Conservation (phyloP, 1,284 basidiomycete species). For the Boletus semigastroideus region DNA sequence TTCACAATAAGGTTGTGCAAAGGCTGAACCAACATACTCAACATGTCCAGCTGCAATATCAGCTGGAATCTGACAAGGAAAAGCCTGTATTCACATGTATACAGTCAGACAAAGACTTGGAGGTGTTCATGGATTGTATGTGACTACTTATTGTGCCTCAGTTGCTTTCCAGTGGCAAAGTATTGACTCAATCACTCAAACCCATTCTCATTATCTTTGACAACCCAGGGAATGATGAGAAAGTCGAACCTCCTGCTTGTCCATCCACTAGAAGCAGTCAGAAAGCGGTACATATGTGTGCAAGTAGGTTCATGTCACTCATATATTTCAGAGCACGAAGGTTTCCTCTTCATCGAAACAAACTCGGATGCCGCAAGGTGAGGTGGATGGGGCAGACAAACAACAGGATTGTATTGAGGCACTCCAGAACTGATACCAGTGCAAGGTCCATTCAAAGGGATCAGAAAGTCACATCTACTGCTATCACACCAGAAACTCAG, state of each 20-base stretch:
- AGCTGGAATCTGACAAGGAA: neutral
- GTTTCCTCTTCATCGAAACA: neutral
- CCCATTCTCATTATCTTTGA: neutral
- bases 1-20: neutral
- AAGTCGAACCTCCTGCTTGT: neutral
- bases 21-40: neutral
- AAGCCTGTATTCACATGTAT: neutral
- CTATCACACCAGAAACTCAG: neutral
- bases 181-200: neutral
- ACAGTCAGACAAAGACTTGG: neutral
- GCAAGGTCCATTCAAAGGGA: neutral
- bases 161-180: neutral
- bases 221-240: neutral
- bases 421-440: neutral
- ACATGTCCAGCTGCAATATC: neutral
- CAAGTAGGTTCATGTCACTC: neutral
- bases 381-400: neutral
- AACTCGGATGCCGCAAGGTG: neutral
- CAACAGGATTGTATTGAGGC: neutral
- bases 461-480: neutral
- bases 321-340: neutral
- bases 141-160: neutral
- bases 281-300: neutral
- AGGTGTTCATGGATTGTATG: neutral
- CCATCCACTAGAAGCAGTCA: neutral